Conservation (phyloP, 2,329 filamentous ascomycete species). For the Cercospora sp. region DNA sequence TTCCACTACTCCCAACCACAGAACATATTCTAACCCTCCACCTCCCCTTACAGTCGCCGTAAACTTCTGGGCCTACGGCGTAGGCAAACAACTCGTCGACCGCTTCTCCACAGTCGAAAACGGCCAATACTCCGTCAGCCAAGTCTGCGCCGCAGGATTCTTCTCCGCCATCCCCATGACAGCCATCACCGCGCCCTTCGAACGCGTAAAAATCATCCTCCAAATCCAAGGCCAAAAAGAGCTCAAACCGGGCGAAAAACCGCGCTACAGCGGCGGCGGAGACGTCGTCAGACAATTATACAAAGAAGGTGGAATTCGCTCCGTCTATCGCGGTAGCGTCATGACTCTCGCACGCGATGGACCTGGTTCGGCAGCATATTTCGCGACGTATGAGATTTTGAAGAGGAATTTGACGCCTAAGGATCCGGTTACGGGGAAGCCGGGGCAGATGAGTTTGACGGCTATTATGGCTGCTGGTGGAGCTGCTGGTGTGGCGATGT, state of each 20-base stretch:
- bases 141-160: conserved; percentile 90
- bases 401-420: conserved; percentile 84
- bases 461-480: conserved; percentile 86
- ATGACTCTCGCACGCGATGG: conserved; percentile 94
- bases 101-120: conserved; percentile 65
- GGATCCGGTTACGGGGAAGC: conserved; percentile 68
- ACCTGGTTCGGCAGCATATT: conserved; percentile 91
- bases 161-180: conserved; percentile 98
- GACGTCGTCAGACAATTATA: conserved; percentile 95
- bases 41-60: conserved; percentile 57
- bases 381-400: conserved; percentile 94
- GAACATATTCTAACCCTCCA: conserved; percentile 20
- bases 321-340: conserved; percentile 84
- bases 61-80: conserved; percentile 82
- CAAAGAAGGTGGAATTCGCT: conserved; percentile 82
- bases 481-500: conserved; percentile 94
- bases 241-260: conserved; percentile 84
- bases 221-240: conserved; percentile 93
- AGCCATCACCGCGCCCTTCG: conserved; percentile 95
- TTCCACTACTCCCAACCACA: conserved; percentile 29
- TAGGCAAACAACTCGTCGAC: conserved; percentile 86
- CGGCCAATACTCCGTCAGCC: conserved; percentile 74
- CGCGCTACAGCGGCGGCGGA: conserved; percentile 79
- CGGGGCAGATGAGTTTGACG: conserved; percentile 75
- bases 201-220: conserved; percentile 97